phyloP scores from a whole-genome alignment of 2,329 filamentous ascomycete species.

The Verticillium alfalfae region DNA sequence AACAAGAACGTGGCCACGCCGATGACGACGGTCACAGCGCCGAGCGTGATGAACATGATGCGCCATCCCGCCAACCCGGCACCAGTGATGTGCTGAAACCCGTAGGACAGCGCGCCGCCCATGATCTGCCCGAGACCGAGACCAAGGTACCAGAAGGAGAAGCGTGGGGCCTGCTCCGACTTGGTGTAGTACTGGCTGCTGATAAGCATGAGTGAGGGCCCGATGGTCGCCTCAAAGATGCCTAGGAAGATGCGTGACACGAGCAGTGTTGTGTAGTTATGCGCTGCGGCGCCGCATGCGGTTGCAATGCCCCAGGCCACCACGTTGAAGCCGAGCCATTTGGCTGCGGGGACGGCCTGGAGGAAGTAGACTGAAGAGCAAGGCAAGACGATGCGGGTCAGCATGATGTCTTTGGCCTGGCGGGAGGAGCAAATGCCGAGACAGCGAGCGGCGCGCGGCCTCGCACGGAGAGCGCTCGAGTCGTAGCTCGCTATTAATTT shows the following conservation, averaged over 20 bases:
- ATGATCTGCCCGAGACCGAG: slow-evolving; percentile 52
- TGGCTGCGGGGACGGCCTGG: slow-evolving; percentile 54
- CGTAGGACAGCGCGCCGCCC: slow-evolving; percentile 40
- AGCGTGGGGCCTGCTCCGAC: slow-evolving; percentile 51
- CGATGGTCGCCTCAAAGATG: slow-evolving; percentile 55
- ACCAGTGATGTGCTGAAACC: slow-evolving; percentile 45
- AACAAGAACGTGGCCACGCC: slow-evolving; percentile 30
- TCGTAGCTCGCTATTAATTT: neutral
- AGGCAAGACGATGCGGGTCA: neutral
- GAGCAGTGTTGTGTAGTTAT: slow-evolving; percentile 47
- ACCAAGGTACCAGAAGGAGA: slow-evolving; percentile 57
- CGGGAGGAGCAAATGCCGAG: neutral
- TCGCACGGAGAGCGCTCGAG: neutral
- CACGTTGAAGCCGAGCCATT: slow-evolving; percentile 56
- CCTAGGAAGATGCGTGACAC: slow-evolving; percentile 53
- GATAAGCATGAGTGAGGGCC: slow-evolving; percentile 55
- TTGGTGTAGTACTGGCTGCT: slow-evolving; percentile 55
- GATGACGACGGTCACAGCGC: slow-evolving; percentile 32
- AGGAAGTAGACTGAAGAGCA: slow-evolving; percentile 43
- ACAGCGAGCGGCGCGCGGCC: neutral
- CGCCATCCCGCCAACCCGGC: slow-evolving; percentile 30
- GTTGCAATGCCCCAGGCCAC: slow-evolving; percentile 53
- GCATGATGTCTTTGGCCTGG: neutral
- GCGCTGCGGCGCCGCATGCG: slow-evolving; percentile 45
- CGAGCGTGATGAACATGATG: slow-evolving; percentile 40